Evolutionary conservation across 192 early-diverging fungal species (phyloP).

Genomic region (Rhizophagus clarus): DNA sequence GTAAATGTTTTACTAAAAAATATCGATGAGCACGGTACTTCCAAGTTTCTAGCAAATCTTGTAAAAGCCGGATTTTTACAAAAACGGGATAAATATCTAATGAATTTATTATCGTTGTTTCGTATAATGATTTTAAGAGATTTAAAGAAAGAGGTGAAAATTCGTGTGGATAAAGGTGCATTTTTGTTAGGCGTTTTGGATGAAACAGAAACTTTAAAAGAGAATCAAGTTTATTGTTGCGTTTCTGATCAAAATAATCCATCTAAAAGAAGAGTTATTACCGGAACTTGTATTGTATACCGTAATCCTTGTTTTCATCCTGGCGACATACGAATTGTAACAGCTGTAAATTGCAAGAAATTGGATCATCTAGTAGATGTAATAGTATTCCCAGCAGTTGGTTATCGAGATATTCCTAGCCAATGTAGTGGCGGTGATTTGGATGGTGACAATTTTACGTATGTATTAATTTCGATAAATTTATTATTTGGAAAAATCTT

Average conservation of each 20-base stretch:
- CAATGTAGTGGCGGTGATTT: slow-evolving; percentile 83
- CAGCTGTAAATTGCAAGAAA: slow-evolving; percentile 52
- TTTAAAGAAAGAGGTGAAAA: slow-evolving; percentile 54
- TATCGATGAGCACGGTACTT: slow-evolving; percentile 48
- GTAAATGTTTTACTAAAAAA: slow-evolving; percentile 42
- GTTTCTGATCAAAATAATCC: slow-evolving; percentile 36
- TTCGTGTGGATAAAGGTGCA: slow-evolving; percentile 54
- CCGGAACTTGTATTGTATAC: slow-evolving; percentile 46
- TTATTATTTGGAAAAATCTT: not conserved
- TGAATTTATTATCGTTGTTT: slow-evolving; percentile 49
- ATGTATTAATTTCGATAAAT: slow-evolving; percentile 15
- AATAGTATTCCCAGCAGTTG: slow-evolving; percentile 71
- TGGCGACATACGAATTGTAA: slow-evolving; percentile 62
- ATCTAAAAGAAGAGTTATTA: slow-evolving; percentile 35
- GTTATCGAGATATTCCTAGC: slow-evolving; percentile 68
- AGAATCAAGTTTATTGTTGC: slow-evolving; percentile 57
- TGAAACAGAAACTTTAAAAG: slow-evolving; percentile 45
- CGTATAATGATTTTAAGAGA: slow-evolving; percentile 48
- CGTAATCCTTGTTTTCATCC: slow-evolving; percentile 70
- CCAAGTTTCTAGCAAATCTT: slow-evolving; percentile 42
- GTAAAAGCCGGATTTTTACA: slow-evolving; percentile 53
- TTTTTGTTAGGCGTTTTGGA: slow-evolving; percentile 61
- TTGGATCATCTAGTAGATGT: slow-evolving; percentile 63
- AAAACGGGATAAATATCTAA: slow-evolving; percentile 45
- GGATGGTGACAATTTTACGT: slow-evolving; percentile 79